Conservation (phyloP, 345 rosid species). For the Dovyalis caffra region DNA sequence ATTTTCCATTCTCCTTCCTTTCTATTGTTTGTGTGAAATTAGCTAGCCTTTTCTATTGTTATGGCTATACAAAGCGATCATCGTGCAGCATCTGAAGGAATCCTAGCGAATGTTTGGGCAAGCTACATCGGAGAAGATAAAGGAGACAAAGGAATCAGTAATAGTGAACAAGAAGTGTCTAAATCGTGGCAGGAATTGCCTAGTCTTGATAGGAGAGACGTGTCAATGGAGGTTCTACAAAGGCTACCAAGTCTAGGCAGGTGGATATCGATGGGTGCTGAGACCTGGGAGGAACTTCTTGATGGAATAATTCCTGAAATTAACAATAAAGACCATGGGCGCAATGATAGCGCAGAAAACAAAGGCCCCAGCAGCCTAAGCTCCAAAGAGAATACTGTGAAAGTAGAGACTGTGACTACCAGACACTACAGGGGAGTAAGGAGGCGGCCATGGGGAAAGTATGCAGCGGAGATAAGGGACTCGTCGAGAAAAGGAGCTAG, state of each 20-base stretch:
- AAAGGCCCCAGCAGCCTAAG: slow-evolving; percentile 4
- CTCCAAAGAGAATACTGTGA: slow-evolving; percentile 13
- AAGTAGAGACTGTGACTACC: slow-evolving; percentile 16
- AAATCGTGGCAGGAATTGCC: slow-evolving; percentile 53
- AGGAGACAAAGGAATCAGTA: slow-evolving; percentile 2
- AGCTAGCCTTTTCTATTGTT: background rate
- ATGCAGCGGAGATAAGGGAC: slow-evolving; percentile 86
- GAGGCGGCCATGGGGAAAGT: slow-evolving; percentile 87
- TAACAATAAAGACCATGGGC: slow-evolving; percentile 4
- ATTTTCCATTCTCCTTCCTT: slow-evolving; percentile 17
- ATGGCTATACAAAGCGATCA: slow-evolving; percentile 43
- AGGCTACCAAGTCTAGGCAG: slow-evolving; percentile 55
- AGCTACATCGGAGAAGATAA: slow-evolving; percentile 48
- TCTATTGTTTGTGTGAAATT: background rate
- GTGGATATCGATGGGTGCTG: slow-evolving; percentile 66
- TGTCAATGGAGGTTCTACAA: slow-evolving; percentile 26
- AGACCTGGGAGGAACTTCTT: slow-evolving; percentile 60
- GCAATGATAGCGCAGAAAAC: slow-evolving; percentile 5
- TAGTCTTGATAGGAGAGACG: slow-evolving; percentile 33
- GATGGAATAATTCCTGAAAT: slow-evolving; percentile 24
- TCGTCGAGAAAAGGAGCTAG: slow-evolving; percentile 65
- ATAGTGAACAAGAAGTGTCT: slow-evolving; percentile 12
- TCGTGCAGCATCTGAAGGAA: slow-evolving; percentile 30
- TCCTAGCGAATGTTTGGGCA: slow-evolving; percentile 78
- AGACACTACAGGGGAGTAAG: slow-evolving; percentile 77